A percentile compares a stretch with the other conserved stretches of the same genome.
Evolutionary conservation across 306 rosid species (phyloP).

Genomic region (Begonia loranthoides): DNA sequence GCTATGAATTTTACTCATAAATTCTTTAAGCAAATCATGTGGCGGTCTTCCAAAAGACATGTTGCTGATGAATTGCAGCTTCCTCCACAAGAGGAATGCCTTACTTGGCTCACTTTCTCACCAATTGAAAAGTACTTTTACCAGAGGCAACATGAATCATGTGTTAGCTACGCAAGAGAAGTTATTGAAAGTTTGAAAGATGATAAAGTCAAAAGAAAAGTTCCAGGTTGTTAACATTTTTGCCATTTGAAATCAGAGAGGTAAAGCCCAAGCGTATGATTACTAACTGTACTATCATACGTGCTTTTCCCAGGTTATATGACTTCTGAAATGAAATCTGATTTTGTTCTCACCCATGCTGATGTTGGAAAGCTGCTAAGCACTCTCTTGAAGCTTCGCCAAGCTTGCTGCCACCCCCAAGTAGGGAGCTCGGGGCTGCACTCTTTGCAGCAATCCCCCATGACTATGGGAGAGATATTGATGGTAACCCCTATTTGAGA

Average conservation of each 20-base stretch:
- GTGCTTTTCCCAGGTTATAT: constrained; percentile 27
- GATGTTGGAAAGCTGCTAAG: constrained; percentile 88
- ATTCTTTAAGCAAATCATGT: constrained; percentile 78
- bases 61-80: constrained; percentile 85
- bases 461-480: constrained; percentile 95
- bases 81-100: constrained; percentile 85
- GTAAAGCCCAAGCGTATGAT: constrained; percentile 15
- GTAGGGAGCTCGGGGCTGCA: constrained; percentile 96
- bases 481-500: constrained; percentile 29
- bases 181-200: constrained; percentile 67
- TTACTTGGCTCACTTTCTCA: constrained; percentile 82
- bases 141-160: constrained; percentile 92
- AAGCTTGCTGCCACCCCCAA: constrained; percentile 98
- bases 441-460: constrained; percentile 82
- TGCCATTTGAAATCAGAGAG: constrained; percentile 17
- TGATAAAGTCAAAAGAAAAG: constrained; percentile 50
- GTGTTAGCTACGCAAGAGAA: constrained; percentile 76
- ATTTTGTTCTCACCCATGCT: constrained; percentile 52
- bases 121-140: constrained; percentile 88
- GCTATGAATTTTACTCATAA: constrained; percentile 72
- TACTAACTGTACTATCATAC: neutral
- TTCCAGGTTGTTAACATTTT: constrained; percentile 39
- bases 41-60: constrained; percentile 79
- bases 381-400: constrained; percentile 90
- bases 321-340: constrained; percentile 35